phyloP scores from a whole-genome alignment of 768 basidiomycete genomes.

The Nidularia sp. region DNA sequence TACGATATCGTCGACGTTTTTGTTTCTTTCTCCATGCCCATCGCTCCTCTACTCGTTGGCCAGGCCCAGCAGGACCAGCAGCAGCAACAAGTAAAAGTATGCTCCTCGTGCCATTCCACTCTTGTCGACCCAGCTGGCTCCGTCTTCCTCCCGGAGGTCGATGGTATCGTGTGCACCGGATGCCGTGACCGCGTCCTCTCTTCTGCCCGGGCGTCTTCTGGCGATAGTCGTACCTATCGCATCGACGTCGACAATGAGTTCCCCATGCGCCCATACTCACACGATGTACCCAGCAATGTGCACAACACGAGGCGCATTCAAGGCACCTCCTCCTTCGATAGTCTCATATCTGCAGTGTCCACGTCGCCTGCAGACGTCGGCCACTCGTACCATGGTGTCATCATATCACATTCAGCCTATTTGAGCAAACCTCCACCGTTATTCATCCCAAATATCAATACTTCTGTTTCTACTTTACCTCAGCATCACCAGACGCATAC shows the following conservation, averaged over 20 bases:
- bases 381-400: constrained; percentile 13
- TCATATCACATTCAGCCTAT: not conserved
- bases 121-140: constrained; percentile 25
- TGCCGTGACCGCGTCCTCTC: constrained; percentile 37
- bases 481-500: constrained; percentile 7
- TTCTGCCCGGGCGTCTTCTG: not conserved
- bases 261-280: constrained; percentile 12
- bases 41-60: constrained; percentile 15
- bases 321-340: not conserved
- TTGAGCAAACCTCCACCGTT: constrained; percentile 12
- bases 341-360: constrained; percentile 1
- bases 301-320: constrained; percentile 25
- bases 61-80: constrained; percentile 14
- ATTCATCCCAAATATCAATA: constrained; percentile 16
- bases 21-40: too few species aligned
- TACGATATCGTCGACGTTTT: too few species aligned
- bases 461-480: constrained; percentile 8
- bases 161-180: constrained; percentile 25
- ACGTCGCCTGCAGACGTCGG: constrained; percentile 1
- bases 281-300: constrained; percentile 16
- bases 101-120: constrained; percentile 37
- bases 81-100: constrained; percentile 36
- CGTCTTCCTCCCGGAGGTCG: not conserved
- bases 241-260: constrained; percentile 22
- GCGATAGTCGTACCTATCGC: constrained; percentile 7